phyloP scores from a whole-genome alignment of 331 rosid genomes.

The Quercus phellos region DNA sequence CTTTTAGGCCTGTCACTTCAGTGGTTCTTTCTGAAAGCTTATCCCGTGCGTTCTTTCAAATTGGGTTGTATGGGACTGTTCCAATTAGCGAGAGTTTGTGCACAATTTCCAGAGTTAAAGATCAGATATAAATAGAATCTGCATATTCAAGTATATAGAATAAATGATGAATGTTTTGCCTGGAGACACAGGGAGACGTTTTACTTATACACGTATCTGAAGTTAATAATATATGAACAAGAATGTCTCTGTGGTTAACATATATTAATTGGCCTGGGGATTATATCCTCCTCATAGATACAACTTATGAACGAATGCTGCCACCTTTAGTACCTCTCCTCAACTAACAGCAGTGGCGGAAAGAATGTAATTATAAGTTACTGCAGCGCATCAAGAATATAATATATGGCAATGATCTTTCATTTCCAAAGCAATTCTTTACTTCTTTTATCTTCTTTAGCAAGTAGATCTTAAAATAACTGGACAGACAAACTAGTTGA shows the following conservation, averaged over 20 bases:
- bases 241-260: neutral
- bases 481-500: constrained; percentile 87
- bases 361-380: neutral
- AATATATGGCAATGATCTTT: neutral
- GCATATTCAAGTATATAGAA: neutral
- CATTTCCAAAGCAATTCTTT: neutral
- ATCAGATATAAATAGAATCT: neutral
- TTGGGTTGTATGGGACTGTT: neutral
- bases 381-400: neutral
- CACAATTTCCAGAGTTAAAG: neutral
- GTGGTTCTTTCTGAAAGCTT: neutral
- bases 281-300: neutral
- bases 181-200: neutral
- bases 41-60: neutral
- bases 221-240: neutral
- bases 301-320: neutral
- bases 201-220: neutral
- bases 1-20: neutral
- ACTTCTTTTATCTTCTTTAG: neutral
- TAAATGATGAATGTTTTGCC: neutral
- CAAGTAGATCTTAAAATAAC: constrained; percentile 52
- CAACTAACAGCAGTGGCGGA: neutral
- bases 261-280: neutral
- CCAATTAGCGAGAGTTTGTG: neutral
- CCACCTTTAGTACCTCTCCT: neutral